Percentiles rank a stretch among this genome's conserved stretches.
phyloP scores from a whole-genome alignment of 768 basidiomycete species.

The Wakefieldia striispora region DNA sequence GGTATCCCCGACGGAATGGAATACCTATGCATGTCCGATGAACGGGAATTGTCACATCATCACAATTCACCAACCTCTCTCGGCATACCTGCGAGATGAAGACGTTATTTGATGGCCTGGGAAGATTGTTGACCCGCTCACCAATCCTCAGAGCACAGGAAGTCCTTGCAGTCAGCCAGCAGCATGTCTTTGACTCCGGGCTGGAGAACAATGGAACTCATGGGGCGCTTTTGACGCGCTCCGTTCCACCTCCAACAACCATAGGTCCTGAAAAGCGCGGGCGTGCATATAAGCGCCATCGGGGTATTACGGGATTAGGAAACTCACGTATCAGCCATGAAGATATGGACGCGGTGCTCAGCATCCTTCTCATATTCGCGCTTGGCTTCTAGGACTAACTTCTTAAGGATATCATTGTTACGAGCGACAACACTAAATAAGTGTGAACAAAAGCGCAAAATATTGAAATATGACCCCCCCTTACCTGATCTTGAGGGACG shows the following conservation, averaged over 20 bases:
- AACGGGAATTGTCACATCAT: conserved; percentile 18
- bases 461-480: conserved; percentile 3
- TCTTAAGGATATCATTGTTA: conserved; percentile 85
- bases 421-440: conserved; percentile 74
- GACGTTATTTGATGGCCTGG: conserved; percentile 15
- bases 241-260: conserved; percentile 88
- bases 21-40: conserved; percentile 52
- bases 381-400: conserved; percentile 83
- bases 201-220: conserved; percentile 90
- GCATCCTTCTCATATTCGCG: conserved; percentile 89
- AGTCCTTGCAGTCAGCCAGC: conserved; percentile 81
- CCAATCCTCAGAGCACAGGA: conserved; percentile 83
- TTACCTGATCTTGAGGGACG: conserved; percentile 79
- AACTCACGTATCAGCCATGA: conserved; percentile 83
- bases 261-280: conserved; percentile 48
- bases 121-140: conserved; percentile 39
- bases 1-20: conserved; percentile 83
- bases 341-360: conserved; percentile 87
- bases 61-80: conserved; percentile 59
- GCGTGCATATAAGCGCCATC: not conserved
- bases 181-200: conserved; percentile 92
- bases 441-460: conserved; percentile 18
- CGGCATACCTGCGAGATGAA: conserved; percentile 69
- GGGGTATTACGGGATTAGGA: conserved; percentile 6
- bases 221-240: conserved; percentile 82